A percentile compares a stretch with the other conserved stretches of the same genome.
Evolutionary conservation across 371 early-diverging fungal species (phyloP).

Genomic region (Mortierella polycephala): DNA sequence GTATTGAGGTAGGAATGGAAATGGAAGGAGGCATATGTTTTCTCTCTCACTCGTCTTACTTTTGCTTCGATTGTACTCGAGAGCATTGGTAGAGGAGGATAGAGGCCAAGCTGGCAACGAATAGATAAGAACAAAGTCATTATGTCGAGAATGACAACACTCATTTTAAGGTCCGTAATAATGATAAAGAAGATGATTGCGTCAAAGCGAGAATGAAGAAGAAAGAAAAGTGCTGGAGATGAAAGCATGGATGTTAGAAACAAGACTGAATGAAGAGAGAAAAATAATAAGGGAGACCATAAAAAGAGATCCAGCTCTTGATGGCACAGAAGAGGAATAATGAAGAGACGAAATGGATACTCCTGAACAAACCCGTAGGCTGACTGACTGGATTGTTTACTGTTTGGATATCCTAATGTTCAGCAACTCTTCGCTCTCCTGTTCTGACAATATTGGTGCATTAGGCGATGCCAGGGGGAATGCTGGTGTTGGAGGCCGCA

Average conservation of each 20-base stretch:
- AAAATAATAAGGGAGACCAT: not conserved
- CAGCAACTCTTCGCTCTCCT: slow-evolving; percentile 42
- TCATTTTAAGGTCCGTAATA: not conserved
- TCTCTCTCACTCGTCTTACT: no score
- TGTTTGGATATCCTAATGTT: slow-evolving; percentile 43
- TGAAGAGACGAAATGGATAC: not conserved
- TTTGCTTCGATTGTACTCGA: no score
- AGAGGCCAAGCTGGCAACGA: no score
- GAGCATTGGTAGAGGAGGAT: no score
- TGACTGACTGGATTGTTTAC: slow-evolving; percentile 1
- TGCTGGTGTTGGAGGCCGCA: slow-evolving; percentile 41
- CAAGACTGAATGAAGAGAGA: not conserved
- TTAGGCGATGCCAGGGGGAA: slow-evolving; percentile 34
- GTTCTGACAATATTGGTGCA: slow-evolving; percentile 26
- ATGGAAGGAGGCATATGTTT: no score
- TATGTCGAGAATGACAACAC: no score
- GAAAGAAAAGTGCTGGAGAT: not conserved
- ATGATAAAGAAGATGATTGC: not conserved
- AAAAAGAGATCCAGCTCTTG: slow-evolving; percentile 26
- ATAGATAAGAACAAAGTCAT: no score
- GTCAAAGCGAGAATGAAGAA: not conserved
- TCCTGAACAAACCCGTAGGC: not conserved
- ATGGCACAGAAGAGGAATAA: not conserved
- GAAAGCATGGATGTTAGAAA: not conserved
- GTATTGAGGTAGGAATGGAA: no score